Conservation (phyloP, 139 green algal genomes). For the Chlorella sorokiniana region DNA sequence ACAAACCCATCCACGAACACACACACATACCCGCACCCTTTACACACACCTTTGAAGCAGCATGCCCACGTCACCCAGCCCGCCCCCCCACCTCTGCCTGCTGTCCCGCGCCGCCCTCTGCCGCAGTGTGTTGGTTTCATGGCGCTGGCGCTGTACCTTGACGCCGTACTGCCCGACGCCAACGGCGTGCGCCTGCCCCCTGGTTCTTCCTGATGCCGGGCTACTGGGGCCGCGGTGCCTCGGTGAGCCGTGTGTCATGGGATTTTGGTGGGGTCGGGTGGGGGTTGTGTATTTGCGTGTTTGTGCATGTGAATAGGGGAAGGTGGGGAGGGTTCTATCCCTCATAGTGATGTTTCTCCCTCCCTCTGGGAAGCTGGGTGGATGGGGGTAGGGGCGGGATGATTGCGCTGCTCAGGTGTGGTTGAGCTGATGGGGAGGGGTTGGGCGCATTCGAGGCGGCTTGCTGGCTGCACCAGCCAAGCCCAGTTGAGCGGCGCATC, state of each 20-base stretch:
- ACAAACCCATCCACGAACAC: background rate
- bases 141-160: constrained; percentile 77
- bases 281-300: no score
- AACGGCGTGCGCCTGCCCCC: constrained; percentile 35
- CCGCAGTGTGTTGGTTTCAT: constrained; percentile 59
- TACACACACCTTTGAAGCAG: background rate
- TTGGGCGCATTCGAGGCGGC: no score
- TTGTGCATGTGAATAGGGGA: background rate
- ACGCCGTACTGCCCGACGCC: constrained; percentile 76
- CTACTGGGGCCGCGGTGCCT: constrained; percentile 38
- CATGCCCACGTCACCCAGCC: no score
- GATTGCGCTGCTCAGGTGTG: no score
- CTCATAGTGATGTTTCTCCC: background rate
- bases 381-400: no score
- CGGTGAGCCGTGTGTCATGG: background rate
- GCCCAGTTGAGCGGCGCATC: background rate
- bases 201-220: constrained; percentile 60
- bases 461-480: no score
- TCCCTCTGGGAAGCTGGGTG: no score
- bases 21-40: background rate
- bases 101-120: background rate
- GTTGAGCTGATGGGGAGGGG: no score
- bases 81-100: background rate
- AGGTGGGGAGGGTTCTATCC: no score
- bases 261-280: no score